Evolutionary conservation across 352 stramenopile genomes (phyloP).

Genomic region (Pelagophyceae sp.): DNA sequence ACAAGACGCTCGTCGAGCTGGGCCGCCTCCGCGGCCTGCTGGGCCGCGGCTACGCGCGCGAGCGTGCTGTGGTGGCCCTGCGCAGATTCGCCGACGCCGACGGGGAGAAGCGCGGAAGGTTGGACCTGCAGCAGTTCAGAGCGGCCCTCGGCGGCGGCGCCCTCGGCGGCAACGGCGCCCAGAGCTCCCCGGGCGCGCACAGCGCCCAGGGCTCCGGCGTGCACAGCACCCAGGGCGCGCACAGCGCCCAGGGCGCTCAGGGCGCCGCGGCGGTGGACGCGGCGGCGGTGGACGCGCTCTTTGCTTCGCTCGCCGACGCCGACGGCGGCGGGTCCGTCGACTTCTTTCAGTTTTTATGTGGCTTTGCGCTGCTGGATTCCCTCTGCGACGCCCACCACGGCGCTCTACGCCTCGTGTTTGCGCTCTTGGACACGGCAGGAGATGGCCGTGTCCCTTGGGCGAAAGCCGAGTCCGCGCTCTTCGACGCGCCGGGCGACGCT

Average conservation of each 20-base stretch:
- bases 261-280: not conserved
- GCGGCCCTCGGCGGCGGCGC: not conserved
- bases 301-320: not conserved
- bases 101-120: not conserved
- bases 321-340: not conserved
- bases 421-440: slow-evolving; percentile 19
- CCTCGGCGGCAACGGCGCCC: not conserved
- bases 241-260: not conserved
- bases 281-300: not conserved
- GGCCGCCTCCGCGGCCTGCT: slow-evolving; percentile 6
- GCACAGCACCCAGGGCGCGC: not conserved
- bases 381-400: not conserved
- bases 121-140: not conserved
- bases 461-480: not conserved
- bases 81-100: not conserved
- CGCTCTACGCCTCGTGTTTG: slow-evolving; percentile 19
- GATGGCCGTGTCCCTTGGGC: not conserved
- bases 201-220: not conserved
- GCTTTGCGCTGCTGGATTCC: slow-evolving; percentile 21
- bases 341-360: slow-evolving; percentile 24
- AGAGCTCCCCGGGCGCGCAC: not conserved
- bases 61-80: not conserved
- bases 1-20: slow-evolving; percentile 16
- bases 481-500: not conserved
- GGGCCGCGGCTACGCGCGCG: not conserved